Percentiles rank a stretch among this genome's conserved stretches.
Evolutionary conservation across 768 basidiomycete genomes (phyloP).

Genomic region (Collybiopsis luxurians): DNA sequence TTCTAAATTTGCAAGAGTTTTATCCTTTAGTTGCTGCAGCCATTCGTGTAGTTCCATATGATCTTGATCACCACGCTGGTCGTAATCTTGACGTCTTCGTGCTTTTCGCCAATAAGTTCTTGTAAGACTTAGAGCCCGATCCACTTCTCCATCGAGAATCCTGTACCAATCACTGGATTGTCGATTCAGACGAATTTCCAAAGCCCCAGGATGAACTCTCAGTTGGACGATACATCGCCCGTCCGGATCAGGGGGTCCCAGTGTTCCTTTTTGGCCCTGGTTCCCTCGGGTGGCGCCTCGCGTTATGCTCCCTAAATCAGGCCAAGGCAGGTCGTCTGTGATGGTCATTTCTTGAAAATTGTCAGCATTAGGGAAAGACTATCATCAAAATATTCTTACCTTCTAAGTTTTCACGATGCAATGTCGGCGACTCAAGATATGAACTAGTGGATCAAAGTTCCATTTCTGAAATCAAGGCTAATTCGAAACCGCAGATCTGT

Average conservation of each 20-base stretch:
- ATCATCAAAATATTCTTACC: too few relatives aligned
- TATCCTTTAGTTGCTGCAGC: constrained; percentile 85
- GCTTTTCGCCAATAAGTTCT: constrained; percentile 87
- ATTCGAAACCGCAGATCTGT: too few relatives aligned
- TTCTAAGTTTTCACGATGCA: too few relatives aligned
- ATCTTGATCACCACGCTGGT: constrained; percentile 81
- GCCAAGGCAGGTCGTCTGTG: constrained; percentile 82
- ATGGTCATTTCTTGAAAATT: constrained; percentile 36
- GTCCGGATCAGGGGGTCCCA: constrained; percentile 68
- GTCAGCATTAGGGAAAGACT: too few relatives aligned
- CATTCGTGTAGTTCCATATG: constrained; percentile 89
- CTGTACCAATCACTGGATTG: constrained; percentile 84
- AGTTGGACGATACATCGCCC: constrained; percentile 76
- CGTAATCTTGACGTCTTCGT: constrained; percentile 80
- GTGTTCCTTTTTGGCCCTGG: constrained; percentile 81
- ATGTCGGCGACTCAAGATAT: too few relatives aligned
- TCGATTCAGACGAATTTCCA: constrained; percentile 72
- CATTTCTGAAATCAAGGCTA: too few relatives aligned
- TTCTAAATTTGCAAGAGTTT: constrained; percentile 85
- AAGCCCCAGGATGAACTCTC: constrained; percentile 79
- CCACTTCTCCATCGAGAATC: constrained; percentile 74
- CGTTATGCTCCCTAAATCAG: constrained; percentile 81
- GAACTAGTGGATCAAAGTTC: too few relatives aligned
- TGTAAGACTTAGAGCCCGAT: constrained; percentile 75
- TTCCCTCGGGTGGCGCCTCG: constrained; percentile 82